These are phyloP conservation scores for Fusarium sp. DNA, from an alignment of 2,329 filamentous ascomycete species.

Conservation along the genomic window DNA sequence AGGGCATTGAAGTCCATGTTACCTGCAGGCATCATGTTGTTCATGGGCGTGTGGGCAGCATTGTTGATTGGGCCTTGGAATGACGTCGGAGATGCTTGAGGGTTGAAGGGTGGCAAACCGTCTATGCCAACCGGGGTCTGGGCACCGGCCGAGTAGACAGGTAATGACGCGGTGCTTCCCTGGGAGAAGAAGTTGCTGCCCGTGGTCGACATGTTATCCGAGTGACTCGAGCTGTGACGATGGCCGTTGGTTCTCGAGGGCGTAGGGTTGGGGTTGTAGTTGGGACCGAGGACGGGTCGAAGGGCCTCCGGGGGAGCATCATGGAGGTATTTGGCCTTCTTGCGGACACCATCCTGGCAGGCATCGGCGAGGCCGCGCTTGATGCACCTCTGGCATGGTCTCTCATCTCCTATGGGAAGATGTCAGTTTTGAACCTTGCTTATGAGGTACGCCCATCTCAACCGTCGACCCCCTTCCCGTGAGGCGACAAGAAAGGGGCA, in stretches of 20 bases:
- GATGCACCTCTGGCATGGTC: conserved; percentile 93
- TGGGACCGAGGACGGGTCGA: conserved; percentile 83
- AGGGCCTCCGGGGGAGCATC: conserved; percentile 92
- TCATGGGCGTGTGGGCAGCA: conserved; percentile 58
- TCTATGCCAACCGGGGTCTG: conserved; percentile 63
- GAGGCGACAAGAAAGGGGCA: neutral
- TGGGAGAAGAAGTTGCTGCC: conserved; percentile 63
- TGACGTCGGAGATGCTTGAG: conserved; percentile 78
- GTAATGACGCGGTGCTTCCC: conserved; percentile 60
- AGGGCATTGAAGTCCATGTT: conserved; percentile 69
- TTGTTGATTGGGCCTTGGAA: conserved; percentile 70
- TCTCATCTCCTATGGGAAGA: conserved; percentile 80
- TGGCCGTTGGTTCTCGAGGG: conserved; percentile 60
- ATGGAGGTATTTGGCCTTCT: conserved; percentile 99
- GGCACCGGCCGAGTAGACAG: conserved; percentile 61
- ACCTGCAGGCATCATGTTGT: conserved; percentile 64
- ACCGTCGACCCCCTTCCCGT: conserved; percentile 1
- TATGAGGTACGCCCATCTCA: conserved; percentile 10
- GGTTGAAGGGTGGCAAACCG: conserved; percentile 64
- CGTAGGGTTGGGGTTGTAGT: conserved; percentile 70
- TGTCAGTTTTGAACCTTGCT: conserved; percentile 33
- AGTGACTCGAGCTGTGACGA: conserved; percentile 61
- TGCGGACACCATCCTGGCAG: conserved; percentile 96
- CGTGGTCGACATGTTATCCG: conserved; percentile 59
- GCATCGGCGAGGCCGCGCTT: conserved; percentile 91